phyloP scores from a whole-genome alignment of 2,329 filamentous ascomycete species.

The Beauveria bassiana region DNA sequence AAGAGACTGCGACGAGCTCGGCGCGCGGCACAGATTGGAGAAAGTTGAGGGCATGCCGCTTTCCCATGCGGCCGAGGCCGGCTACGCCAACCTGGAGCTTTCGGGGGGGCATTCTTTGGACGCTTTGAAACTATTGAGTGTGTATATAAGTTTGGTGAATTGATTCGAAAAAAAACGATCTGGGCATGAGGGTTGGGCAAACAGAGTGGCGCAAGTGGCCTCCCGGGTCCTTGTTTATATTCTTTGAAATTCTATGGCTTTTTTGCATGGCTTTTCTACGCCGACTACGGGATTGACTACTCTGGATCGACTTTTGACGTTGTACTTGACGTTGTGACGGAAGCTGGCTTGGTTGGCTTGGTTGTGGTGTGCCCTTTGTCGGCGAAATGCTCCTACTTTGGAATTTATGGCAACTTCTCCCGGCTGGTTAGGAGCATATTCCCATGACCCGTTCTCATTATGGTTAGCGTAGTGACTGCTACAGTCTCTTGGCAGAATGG shows the following conservation, averaged over 20 bases:
- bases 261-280: not conserved
- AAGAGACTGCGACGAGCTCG: conserved; percentile 41
- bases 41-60: conserved; percentile 41
- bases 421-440: not conserved
- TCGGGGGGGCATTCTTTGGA: conserved; percentile 8
- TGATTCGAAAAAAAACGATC: not conserved
- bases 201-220: not conserved
- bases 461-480: not conserved
- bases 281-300: not conserved
- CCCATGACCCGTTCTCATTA: too few relatives aligned
- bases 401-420: not conserved
- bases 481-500: not conserved
- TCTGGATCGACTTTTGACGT: not conserved
- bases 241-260: not conserved
- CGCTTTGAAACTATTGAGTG: not conserved
- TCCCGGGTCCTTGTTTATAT: not conserved
- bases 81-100: conserved; percentile 37
- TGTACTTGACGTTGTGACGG: not conserved
- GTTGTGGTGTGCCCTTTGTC: not conserved
- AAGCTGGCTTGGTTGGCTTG: not conserved
- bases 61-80: conserved; percentile 45
- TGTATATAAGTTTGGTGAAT: not conserved
- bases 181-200: not conserved
- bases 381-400: not conserved
- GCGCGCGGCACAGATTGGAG: conserved; percentile 37